phyloP scores from a whole-genome alignment of 495 filamentous ascomycete genomes.

The Tuber brumale region DNA sequence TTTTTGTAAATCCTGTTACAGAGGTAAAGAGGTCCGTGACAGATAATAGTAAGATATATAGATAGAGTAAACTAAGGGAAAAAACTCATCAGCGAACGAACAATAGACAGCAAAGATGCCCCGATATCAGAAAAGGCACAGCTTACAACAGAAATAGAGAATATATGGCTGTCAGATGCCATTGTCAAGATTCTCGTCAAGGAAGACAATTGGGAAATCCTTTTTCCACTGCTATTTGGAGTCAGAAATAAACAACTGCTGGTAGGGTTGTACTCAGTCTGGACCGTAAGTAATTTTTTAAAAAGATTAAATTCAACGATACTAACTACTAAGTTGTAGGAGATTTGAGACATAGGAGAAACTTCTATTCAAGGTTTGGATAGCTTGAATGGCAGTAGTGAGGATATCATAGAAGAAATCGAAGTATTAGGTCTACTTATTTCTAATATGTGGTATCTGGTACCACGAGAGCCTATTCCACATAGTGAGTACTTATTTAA shows the following conservation, averaged over 20 bases:
- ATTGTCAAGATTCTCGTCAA: not conserved
- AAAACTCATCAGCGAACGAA: not conserved
- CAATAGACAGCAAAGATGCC: not conserved
- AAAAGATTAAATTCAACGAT: too few species aligned
- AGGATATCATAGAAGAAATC: too few species aligned
- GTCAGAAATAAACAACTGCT: too few species aligned
- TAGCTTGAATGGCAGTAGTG: too few species aligned
- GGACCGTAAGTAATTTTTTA: too few species aligned
- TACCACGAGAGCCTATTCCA: not conserved
- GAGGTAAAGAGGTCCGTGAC: not conserved
- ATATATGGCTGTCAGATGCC: not conserved
- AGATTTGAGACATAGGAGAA: too few species aligned
- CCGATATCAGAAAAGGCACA: not conserved
- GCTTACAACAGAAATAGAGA: not conserved
- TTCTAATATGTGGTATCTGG: not conserved
- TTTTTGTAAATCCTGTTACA: too few species aligned
- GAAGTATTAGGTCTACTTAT: too few species aligned
- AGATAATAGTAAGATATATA: not conserved
- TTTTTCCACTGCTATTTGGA: not conserved
- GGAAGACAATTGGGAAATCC: not conserved
- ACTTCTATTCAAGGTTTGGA: too few species aligned
- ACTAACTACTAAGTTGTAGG: too few species aligned
- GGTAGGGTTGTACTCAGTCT: too few species aligned
- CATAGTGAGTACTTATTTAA: not conserved
- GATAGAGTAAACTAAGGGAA: not conserved